Evolutionary conservation across 257 asterid species (phyloP).

Genomic region (Solanum bulbocastanum): DNA sequence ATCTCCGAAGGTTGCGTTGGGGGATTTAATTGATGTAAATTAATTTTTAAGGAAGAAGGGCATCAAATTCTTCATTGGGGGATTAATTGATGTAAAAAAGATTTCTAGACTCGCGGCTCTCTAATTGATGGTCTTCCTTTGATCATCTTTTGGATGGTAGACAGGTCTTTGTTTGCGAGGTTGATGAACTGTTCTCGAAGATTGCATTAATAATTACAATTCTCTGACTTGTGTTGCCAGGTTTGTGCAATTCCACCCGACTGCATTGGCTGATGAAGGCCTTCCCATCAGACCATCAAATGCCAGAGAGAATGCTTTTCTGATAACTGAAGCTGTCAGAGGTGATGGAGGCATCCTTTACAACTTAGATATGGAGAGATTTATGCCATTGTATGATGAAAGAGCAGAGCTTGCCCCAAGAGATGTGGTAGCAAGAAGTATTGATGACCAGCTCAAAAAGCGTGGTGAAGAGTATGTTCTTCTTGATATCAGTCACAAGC

Average conservation of each 20-base stretch:
- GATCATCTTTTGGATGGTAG: not conserved
- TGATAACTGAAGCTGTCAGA: constrained; percentile 92
- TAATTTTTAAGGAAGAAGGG: not conserved
- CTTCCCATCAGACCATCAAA: constrained; percentile 64
- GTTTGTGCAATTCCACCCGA: constrained; percentile 99
- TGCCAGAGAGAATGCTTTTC: constrained; percentile 75
- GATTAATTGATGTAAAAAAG: not conserved
- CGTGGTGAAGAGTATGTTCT: constrained; percentile 78
- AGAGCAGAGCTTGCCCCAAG: constrained; percentile 97
- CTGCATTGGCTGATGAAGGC: constrained; percentile 95
- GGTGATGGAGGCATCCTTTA: constrained; percentile 96
- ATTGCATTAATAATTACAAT: not conserved
- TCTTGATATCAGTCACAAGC: constrained; percentile 82
- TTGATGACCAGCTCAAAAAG: constrained; percentile 89
- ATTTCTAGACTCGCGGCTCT: not conserved
- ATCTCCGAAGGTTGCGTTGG: not conserved
- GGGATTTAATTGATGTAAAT: not conserved
- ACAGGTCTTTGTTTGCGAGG: not conserved
- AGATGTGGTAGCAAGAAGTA: constrained; percentile 93
- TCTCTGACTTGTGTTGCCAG: constrained; percentile 22
- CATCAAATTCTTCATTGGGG: not conserved
- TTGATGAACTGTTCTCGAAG: not conserved
- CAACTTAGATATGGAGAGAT: constrained; percentile 68
- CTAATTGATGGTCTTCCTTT: not conserved
- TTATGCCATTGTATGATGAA: constrained; percentile 76